Evolutionary conservation across 345 rosid species (phyloP).

Genomic region (Eucalyptus virginea): DNA sequence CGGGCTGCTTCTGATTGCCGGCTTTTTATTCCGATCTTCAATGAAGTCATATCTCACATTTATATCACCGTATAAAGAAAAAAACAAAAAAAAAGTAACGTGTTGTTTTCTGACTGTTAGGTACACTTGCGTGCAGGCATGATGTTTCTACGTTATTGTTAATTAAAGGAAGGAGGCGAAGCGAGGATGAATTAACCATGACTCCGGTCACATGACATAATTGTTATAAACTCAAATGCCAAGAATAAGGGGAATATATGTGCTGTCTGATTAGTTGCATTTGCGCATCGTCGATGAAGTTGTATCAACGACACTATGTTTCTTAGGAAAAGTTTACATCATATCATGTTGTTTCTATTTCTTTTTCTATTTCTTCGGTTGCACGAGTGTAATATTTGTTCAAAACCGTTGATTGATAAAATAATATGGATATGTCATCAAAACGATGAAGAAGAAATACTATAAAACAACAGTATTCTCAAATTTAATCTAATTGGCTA

Average conservation of each 20-base stretch:
- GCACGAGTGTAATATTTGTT: too few species aligned
- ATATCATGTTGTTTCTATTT: not conserved
- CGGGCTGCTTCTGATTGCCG: not conserved
- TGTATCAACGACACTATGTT: not conserved
- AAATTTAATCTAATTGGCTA: not conserved
- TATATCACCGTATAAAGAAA: too few species aligned
- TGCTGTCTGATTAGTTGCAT: not conserved
- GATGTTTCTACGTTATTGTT: not conserved
- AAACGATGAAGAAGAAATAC: not conserved
- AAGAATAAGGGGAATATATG: too few species aligned
- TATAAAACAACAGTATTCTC: not conserved
- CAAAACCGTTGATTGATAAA: too few species aligned
- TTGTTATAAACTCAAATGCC: not conserved
- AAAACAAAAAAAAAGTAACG: not conserved
- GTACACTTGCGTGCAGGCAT: not conserved
- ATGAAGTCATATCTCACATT: not conserved
- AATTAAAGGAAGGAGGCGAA: not conserved
- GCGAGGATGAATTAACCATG: not conserved
- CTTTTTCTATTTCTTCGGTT: too few species aligned
- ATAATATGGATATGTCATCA: not conserved
- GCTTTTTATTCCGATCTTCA: not conserved
- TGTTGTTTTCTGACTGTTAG: not conserved
- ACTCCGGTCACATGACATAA: not conserved
- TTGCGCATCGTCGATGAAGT: too few species aligned
- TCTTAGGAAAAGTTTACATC: not conserved